Evolutionary conservation across 2,329 filamentous ascomycete species (phyloP).

Genomic region (Arthrobotrys entomopaga): DNA sequence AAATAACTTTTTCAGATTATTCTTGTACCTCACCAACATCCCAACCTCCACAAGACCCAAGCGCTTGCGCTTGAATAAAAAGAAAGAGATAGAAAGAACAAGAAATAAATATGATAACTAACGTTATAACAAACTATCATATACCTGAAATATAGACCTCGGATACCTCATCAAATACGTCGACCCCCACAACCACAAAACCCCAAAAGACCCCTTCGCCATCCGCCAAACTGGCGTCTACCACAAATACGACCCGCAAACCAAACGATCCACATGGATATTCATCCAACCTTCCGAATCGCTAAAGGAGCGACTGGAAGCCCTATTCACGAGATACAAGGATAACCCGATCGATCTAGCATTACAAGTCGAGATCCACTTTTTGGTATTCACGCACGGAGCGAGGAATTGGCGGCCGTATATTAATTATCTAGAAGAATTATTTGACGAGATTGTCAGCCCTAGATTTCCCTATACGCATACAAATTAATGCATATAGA

Average conservation of each 20-base stretch:
- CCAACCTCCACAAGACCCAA: too few species aligned
- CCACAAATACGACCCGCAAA: slow-evolving; percentile 48
- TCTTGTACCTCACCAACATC: too few species aligned
- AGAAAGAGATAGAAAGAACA: background rate
- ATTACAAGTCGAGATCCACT: slow-evolving; percentile 47
- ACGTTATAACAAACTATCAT: background rate
- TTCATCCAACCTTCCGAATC: slow-evolving; percentile 41
- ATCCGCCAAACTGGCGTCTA: slow-evolving; percentile 48
- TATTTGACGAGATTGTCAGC: slow-evolving; percentile 27
- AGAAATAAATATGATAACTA: background rate
- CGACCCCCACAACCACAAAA: slow-evolving; percentile 22
- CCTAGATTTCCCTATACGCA: too few species aligned
- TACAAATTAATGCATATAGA: too few species aligned
- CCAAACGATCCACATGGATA: slow-evolving; percentile 43
- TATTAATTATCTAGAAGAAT: slow-evolving; percentile 34
- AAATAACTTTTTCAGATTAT: background rate
- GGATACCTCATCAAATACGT: slow-evolving; percentile 51
- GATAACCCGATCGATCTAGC: slow-evolving; percentile 41
- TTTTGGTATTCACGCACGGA: slow-evolving; percentile 23
- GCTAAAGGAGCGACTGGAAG: slow-evolving; percentile 36
- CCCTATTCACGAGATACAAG: slow-evolving; percentile 34
- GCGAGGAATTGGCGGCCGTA: slow-evolving; percentile 48
- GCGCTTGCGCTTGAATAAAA: background rate
- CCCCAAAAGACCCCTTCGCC: slow-evolving; percentile 21
- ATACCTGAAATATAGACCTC: slow-evolving; percentile 21